Conservation (phyloP, 1,284 basidiomycete genomes). For the Rhodotorula mucilaginosa region DNA sequence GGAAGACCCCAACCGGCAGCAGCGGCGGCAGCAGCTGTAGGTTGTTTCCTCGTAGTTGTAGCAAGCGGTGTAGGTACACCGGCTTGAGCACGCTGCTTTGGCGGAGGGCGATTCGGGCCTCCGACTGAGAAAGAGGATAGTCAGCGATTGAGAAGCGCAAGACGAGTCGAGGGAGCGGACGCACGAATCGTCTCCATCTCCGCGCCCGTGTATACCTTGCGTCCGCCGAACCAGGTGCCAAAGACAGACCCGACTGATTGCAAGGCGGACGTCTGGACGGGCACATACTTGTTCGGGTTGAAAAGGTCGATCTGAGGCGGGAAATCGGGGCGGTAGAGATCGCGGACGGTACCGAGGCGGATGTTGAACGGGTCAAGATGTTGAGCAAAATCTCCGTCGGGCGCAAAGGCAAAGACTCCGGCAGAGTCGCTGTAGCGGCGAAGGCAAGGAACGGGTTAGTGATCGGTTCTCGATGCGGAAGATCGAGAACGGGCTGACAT, state of each 20-base stretch:
- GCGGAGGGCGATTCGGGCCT: conserved; percentile 32
- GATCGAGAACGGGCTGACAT: neutral
- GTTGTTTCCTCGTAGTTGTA: neutral
- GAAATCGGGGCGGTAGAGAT: conserved; percentile 29
- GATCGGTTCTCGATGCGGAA: neutral
- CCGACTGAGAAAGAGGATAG: conserved; percentile 18
- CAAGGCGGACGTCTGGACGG: conserved; percentile 18
- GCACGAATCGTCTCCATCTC: conserved; percentile 35
- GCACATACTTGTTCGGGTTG: conserved; percentile 27
- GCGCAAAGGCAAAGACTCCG: conserved; percentile 22
- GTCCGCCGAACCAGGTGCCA: conserved; percentile 30
- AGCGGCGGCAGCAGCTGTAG: neutral
- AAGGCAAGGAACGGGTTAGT: no score
- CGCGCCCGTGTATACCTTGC: conserved; percentile 30
- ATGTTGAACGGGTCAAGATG: conserved; percentile 35
- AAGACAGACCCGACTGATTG: conserved; percentile 21
- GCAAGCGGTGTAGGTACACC: conserved; percentile 8
- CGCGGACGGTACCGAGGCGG: conserved; percentile 33
- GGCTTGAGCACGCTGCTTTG: conserved; percentile 18
- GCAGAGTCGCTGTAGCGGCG: conserved; percentile 19
- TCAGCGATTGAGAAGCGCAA: neutral
- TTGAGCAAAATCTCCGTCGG: conserved; percentile 38
- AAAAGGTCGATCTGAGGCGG: conserved; percentile 19
- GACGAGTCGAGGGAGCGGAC: neutral
- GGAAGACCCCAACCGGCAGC: conserved; percentile 1